Percentiles rank a stretch among this genome's conserved stretches.
phyloP scores from a whole-genome alignment of 495 filamentous ascomycete genomes.

The Penicillium verhagenii region DNA sequence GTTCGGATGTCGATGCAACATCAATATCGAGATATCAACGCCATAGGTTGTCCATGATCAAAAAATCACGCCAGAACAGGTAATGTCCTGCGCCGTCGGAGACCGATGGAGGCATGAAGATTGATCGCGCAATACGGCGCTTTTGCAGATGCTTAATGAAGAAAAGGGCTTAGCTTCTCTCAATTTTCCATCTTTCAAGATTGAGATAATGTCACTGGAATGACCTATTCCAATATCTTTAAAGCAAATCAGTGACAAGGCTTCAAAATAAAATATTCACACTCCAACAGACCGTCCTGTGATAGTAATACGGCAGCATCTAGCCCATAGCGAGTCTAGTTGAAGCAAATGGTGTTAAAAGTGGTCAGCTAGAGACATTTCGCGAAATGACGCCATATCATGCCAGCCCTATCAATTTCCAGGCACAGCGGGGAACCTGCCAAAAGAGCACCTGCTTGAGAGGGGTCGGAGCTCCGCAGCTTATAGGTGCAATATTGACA shows the following conservation, averaged over 20 bases:
- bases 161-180: not conserved
- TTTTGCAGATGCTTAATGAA: not conserved
- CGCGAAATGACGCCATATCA: not conserved
- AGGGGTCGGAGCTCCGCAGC: not conserved
- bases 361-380: not conserved
- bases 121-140: not conserved
- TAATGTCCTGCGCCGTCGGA: constrained; percentile 12
- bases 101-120: constrained; percentile 1
- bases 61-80: not conserved
- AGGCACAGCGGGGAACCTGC: not conserved
- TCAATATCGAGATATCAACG: not conserved
- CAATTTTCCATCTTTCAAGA: not conserved
- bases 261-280: too few species aligned
- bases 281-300: too few species aligned
- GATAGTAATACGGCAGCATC: not conserved
- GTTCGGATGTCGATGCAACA: constrained; percentile 11
- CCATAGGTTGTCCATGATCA: not conserved
- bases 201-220: not conserved
- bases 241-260: not conserved
- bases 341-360: not conserved
- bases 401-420: not conserved
- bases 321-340: too few species aligned
- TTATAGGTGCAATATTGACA: not conserved
- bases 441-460: not conserved
- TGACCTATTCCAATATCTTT: not conserved